These are phyloP conservation scores for Chlamydomonas incerta DNA, from an alignment of 139 green algal species.

Conservation along the genomic window DNA sequence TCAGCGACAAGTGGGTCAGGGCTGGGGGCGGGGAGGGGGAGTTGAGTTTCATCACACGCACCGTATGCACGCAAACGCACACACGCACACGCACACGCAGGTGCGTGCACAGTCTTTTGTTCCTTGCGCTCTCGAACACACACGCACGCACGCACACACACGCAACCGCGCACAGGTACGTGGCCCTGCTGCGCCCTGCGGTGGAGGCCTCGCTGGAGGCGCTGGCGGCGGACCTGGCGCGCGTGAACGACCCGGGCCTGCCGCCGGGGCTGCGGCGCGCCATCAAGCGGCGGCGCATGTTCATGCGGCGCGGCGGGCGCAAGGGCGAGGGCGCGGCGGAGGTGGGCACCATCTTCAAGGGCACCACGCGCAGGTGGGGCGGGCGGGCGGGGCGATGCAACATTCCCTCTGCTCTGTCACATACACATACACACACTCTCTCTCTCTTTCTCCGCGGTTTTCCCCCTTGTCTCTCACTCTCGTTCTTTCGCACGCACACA, in stretches of 20 bases:
- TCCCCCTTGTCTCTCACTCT: too few relatives aligned
- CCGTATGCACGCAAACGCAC: too few relatives aligned
- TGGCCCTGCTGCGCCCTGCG: conserved; percentile 21
- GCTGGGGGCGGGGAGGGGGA: background rate
- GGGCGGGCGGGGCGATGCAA: too few relatives aligned
- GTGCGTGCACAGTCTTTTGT: too few relatives aligned
- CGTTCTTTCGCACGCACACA: background rate
- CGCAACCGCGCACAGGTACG: conserved; percentile 6
- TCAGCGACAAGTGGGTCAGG: conserved; percentile 28
- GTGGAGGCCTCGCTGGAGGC: conserved; percentile 50
- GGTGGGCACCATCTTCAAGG: conserved; percentile 60
- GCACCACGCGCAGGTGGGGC: conserved; percentile 11
- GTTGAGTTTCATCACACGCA: too few relatives aligned
- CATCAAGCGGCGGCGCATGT: conserved; percentile 37
- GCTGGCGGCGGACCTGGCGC: conserved; percentile 40
- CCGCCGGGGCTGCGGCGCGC: conserved; percentile 30
- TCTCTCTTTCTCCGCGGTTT: too few relatives aligned
- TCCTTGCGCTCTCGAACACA: too few relatives aligned
- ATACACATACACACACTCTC: too few relatives aligned
- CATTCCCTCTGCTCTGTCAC: too few relatives aligned
- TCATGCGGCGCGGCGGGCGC: conserved; percentile 20
- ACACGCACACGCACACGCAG: too few relatives aligned
- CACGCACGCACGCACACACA: too few relatives aligned
- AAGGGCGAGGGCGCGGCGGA: conserved; percentile 42
- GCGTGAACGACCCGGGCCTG: conserved; percentile 27